Conservation (phyloP, 345 rosid species). For the Camelina neglecta region DNA sequence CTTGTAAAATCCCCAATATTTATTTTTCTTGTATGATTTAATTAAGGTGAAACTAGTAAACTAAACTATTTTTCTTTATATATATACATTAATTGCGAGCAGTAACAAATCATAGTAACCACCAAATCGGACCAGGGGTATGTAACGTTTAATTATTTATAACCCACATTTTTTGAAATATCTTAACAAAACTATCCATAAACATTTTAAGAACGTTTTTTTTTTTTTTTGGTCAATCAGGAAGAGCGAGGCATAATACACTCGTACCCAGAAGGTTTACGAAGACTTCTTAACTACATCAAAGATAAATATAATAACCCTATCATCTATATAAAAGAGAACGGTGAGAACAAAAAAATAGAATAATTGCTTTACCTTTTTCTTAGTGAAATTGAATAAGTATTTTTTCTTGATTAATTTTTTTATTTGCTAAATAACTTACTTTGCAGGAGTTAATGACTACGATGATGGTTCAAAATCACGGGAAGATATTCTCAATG, state of each 20-base stretch:
- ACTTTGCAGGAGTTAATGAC: constrained; percentile 20
- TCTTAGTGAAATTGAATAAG: not conserved
- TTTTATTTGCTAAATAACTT: not conserved
- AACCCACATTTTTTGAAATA: too few species aligned
- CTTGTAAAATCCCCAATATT: not conserved
- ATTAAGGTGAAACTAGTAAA: not conserved
- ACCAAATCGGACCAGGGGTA: constrained; percentile 35
- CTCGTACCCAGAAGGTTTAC: constrained; percentile 31
- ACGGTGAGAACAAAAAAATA: constrained; percentile 42
- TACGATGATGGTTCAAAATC: constrained; percentile 11
- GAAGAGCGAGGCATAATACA: not conserved
- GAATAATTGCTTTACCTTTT: not conserved
- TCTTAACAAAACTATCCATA: not conserved
- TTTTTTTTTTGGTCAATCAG: not conserved
- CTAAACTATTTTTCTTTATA: constrained; percentile 3
- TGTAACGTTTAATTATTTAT: not conserved
- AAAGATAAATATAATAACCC: constrained; percentile 56
- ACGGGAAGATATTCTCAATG: constrained; percentile 9
- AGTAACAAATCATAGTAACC: constrained; percentile 21
- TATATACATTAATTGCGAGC: constrained; percentile 16
- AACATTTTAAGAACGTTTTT: not conserved
- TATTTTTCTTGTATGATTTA: not conserved
- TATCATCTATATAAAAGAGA: constrained; percentile 53
- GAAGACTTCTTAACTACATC: constrained; percentile 36
- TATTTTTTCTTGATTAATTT: not conserved